Conservation (phyloP, 305 asterid species). For the Fraxinus latifolia region DNA sequence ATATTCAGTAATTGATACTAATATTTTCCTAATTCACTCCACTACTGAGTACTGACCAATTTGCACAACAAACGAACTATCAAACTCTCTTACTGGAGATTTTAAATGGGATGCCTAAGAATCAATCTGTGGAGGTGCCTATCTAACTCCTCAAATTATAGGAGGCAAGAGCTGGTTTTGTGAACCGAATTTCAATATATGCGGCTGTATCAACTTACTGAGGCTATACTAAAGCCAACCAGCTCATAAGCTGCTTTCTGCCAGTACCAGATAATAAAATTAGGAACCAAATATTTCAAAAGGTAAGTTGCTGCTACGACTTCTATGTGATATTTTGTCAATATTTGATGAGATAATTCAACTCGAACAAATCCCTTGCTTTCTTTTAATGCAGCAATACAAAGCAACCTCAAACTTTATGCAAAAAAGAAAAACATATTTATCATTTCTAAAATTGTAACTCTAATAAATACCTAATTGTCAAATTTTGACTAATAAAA, state of each 20-base stretch:
- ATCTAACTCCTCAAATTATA: slow-evolving; percentile 10
- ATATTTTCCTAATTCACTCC: background rate
- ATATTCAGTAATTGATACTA: background rate
- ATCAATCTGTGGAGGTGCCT: background rate
- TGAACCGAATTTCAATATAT: slow-evolving; percentile 27
- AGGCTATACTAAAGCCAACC: slow-evolving; percentile 48
- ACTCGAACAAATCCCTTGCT: background rate
- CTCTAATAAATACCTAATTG: background rate
- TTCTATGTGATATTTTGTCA: background rate
- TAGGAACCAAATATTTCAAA: background rate
- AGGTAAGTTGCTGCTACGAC: background rate
- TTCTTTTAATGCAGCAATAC: background rate
- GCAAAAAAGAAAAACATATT: background rate
- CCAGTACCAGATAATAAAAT: background rate
- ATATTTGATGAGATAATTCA: background rate
- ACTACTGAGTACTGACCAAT: background rate
- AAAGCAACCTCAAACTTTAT: background rate
- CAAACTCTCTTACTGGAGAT: background rate
- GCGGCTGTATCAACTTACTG: slow-evolving; percentile 54
- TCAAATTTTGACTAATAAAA: background rate
- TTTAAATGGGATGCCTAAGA: background rate
- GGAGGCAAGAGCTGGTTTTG: slow-evolving; percentile 52
- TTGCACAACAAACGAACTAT: background rate
- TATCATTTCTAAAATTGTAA: background rate
- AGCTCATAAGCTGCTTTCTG: slow-evolving; percentile 29